Conservation (phyloP, 108 stramenopile species). For the Pseudonitzschia delicatissima region DNA sequence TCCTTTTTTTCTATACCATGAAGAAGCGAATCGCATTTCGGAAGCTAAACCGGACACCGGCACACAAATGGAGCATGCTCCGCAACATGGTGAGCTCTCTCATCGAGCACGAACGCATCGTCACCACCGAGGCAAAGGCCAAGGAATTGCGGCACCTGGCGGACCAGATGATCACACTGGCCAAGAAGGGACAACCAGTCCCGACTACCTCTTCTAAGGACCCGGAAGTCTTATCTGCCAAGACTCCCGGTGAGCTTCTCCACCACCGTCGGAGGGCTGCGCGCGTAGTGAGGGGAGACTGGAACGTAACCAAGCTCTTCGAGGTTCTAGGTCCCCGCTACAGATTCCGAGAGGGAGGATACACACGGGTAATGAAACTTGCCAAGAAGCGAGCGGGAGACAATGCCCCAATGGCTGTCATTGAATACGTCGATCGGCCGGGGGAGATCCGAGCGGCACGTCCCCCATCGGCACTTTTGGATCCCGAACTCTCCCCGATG, state of each 20-base stretch:
- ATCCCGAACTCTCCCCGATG: not conserved
- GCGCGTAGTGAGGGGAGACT: constrained; percentile 65
- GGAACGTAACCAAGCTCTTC: constrained; percentile 87
- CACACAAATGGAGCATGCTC: constrained; percentile 88
- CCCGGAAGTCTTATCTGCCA: not conserved
- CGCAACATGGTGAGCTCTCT: constrained; percentile 93
- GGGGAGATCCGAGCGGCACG: constrained; percentile 90
- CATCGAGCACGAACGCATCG: constrained; percentile 97
- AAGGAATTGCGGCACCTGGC: constrained; percentile 90
- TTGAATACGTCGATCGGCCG: constrained; percentile 97
- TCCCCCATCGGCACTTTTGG: constrained; percentile 46
- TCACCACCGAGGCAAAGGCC: constrained; percentile 95
- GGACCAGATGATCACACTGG: constrained; percentile 88
- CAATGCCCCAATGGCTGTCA: constrained; percentile 96
- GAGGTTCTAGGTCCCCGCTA: constrained; percentile 96
- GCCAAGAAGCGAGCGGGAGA: constrained; percentile 83
- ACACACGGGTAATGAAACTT: constrained; percentile 95
- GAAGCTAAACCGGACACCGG: constrained; percentile 68
- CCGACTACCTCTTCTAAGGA: not conserved
- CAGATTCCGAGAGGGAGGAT: constrained; percentile 88
- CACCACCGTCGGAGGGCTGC: constrained; percentile 65
- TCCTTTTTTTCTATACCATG: too few relatives aligned
- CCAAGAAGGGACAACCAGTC: constrained; percentile 40
- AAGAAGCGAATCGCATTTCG: constrained; percentile 82
- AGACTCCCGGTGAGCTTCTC: constrained; percentile 25